Conservation (phyloP, 1,139 yeast genomes). For the Trichomonascaceae sp. region DNA sequence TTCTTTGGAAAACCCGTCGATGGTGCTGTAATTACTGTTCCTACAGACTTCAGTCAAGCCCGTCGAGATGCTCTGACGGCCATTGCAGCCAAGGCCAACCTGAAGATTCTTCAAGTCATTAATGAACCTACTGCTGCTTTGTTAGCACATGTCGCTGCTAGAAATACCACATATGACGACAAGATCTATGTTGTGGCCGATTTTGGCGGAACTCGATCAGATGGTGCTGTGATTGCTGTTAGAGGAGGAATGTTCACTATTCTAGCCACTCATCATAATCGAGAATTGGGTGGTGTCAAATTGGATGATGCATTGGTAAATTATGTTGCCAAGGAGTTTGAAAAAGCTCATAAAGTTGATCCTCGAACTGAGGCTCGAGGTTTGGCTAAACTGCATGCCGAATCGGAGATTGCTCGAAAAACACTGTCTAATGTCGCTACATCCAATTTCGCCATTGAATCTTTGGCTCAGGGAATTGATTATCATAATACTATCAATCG, state of each 20-base stretch:
- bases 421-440: slow-evolving; percentile 86
- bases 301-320: slow-evolving; percentile 78
- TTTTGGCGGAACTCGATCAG: slow-evolving; percentile 95
- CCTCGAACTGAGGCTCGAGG: slow-evolving; percentile 81
- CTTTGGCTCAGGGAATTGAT: slow-evolving; percentile 89
- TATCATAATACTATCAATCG: slow-evolving; percentile 91
- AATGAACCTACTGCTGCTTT: slow-evolving; percentile 93
- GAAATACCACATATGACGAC: slow-evolving; percentile 48
- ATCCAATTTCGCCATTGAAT: slow-evolving; percentile 90
- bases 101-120: slow-evolving; percentile 78
- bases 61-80: slow-evolving; percentile 62
- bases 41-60: slow-evolving; percentile 74
- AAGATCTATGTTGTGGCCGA: slow-evolving; percentile 89
- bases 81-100: slow-evolving; percentile 65
- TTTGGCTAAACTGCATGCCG: slow-evolving; percentile 79
- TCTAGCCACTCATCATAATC: slow-evolving; percentile 79
- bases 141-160: slow-evolving; percentile 55
- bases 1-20: slow-evolving; percentile 77
- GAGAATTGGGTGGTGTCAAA: slow-evolving; percentile 79
- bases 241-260: slow-evolving; percentile 93
- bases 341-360: slow-evolving; percentile 77
- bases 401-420: slow-evolving; percentile 80
- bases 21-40: slow-evolving; percentile 84
- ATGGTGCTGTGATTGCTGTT: slow-evolving; percentile 87
- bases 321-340: slow-evolving; percentile 86